Conservation (phyloP, 805 yeast genomes). For the Wickerhamiella occidentalis region DNA sequence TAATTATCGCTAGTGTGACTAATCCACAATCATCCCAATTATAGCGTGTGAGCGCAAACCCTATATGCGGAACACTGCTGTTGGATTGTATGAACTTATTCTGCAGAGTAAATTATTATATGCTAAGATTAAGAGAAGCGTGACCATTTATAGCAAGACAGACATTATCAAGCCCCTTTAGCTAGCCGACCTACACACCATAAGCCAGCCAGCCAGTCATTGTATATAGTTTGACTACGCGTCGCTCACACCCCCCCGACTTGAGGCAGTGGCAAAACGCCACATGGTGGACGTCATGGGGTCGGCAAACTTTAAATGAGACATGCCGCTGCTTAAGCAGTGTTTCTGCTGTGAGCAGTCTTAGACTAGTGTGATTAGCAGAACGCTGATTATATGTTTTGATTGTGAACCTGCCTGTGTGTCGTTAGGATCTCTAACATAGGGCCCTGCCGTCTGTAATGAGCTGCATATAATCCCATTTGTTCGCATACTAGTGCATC, state of each 20-base stretch:
- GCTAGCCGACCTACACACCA: too few species aligned
- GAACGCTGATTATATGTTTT: background rate
- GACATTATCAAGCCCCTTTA: too few species aligned
- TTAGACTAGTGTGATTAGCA: background rate
- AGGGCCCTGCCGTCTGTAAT: background rate
- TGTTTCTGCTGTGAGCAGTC: slow-evolving; percentile 1
- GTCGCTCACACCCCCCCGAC: too few species aligned
- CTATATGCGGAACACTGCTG: background rate
- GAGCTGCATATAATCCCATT: background rate
- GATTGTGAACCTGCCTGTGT: slow-evolving; percentile 1
- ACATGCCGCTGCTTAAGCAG: slow-evolving; percentile 4
- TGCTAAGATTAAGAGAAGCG: too few species aligned
- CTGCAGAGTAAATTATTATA: background rate
- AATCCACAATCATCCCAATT: background rate
- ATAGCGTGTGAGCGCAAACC: background rate
- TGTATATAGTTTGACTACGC: too few species aligned
- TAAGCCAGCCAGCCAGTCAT: too few species aligned
- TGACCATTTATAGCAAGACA: too few species aligned
- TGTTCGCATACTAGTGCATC: background rate
- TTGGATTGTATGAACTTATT: background rate
- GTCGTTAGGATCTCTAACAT: background rate
- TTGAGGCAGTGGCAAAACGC: background rate
- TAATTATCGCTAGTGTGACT: slow-evolving; percentile 2
- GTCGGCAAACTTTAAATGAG: slow-evolving; percentile 2
- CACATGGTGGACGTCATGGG: background rate